Conservation (phyloP, 495 filamentous ascomycete genomes). For the Penicillium arizonense region DNA sequence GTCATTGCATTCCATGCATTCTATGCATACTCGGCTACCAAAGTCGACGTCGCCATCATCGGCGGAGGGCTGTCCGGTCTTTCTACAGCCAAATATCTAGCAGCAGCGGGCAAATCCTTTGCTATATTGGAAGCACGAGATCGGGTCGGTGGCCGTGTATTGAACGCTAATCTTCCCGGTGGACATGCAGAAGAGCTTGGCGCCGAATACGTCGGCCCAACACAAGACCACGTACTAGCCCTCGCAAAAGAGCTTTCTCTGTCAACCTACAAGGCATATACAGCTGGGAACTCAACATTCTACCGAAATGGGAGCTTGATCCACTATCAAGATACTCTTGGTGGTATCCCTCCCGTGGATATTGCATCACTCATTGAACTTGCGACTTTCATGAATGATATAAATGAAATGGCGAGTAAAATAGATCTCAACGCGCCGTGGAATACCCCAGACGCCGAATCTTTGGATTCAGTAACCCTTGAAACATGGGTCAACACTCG, state of each 20-base stretch:
- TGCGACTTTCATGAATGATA: neutral
- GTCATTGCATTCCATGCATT: too few species aligned
- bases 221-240: slow-evolving; percentile 11
- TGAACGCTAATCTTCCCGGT: slow-evolving; percentile 1
- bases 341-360: slow-evolving; percentile 3
- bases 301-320: slow-evolving; percentile 7
- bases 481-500: neutral
- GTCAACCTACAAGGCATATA: slow-evolving; percentile 11
- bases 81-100: slow-evolving; percentile 14
- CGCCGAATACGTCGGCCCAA: slow-evolving; percentile 15
- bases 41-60: slow-evolving; percentile 18
- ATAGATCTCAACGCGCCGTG: slow-evolving; percentile 12
- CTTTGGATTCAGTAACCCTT: slow-evolving; percentile 12
- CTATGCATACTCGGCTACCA: too few species aligned
- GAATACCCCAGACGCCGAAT: slow-evolving; percentile 10
- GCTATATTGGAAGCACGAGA: slow-evolving; percentile 20
- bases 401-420: slow-evolving; percentile 7
- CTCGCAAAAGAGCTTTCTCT: slow-evolving; percentile 10
- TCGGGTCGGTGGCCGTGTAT: slow-evolving; percentile 19
- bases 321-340: slow-evolving; percentile 1
- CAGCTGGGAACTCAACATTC: slow-evolving; percentile 4
- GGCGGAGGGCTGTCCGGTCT: slow-evolving; percentile 23
- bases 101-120: slow-evolving; percentile 12
- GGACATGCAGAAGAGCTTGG: slow-evolving; percentile 8
- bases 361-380: slow-evolving; percentile 7